phyloP scores from a whole-genome alignment of 2,329 filamentous ascomycete species.

The Beauveria sp. region DNA sequence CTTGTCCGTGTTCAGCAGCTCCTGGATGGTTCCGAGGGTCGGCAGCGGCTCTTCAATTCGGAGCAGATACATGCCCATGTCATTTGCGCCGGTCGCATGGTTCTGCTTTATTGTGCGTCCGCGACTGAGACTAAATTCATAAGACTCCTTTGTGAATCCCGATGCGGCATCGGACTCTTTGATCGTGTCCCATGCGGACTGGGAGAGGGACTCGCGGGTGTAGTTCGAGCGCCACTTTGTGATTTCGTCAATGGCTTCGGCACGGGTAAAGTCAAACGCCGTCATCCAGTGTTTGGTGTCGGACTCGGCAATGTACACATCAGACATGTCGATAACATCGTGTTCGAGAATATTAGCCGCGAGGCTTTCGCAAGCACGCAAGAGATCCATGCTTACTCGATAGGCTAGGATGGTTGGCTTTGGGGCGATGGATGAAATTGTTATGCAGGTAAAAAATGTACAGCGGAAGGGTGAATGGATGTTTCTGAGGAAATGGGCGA shows the following conservation, averaged over 20 bases:
- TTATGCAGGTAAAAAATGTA: too few relatives aligned
- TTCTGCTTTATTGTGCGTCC: background rate
- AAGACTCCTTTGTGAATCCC: slow-evolving; percentile 12
- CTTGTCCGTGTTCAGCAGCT: background rate
- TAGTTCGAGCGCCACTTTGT: slow-evolving; percentile 8
- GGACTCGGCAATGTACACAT: slow-evolving; percentile 4
- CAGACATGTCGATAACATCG: background rate
- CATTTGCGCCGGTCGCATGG: background rate
- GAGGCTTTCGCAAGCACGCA: slow-evolving; percentile 1
- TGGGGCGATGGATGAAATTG: too few relatives aligned
- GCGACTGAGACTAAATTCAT: slow-evolving; percentile 10
- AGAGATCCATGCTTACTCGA: background rate
- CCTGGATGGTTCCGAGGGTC: background rate
- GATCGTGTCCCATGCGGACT: slow-evolving; percentile 9
- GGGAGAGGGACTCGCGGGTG: background rate
- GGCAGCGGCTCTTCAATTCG: background rate
- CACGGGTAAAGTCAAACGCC: slow-evolving; percentile 2
- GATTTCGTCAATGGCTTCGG: slow-evolving; percentile 9
- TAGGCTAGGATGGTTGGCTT: too few relatives aligned
- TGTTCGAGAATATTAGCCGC: background rate
- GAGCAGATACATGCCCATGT: slow-evolving; percentile 2
- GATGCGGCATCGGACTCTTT: background rate
- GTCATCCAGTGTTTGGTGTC: slow-evolving; percentile 8
- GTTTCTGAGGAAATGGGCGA: too few relatives aligned
- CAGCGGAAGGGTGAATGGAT: background rate